Evolutionary conservation across 2,329 filamentous ascomycete species (phyloP), one percentile per base, ranked within the genome.

Genomic region (Macrophomina phaseolina): DNA sequence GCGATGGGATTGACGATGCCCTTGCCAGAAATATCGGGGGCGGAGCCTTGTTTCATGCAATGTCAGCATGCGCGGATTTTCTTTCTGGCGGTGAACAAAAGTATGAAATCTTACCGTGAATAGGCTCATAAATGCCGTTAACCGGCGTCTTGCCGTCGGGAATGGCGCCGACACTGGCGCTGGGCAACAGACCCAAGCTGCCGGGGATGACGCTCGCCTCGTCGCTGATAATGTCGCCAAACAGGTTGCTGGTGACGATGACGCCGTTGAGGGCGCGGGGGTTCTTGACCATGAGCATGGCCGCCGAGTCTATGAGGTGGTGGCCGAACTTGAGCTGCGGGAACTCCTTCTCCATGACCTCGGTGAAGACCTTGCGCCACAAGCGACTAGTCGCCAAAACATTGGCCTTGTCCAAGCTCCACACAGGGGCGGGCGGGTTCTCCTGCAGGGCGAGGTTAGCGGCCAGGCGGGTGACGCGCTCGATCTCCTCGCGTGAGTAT

Each of bases 261-360:
- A 98, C 89, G 64, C 94, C 95, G 78, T 97, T 98, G 64, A 98
- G 85, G 28, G 89, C 87, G 11, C 90, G 85, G 9, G 94, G 94
- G 81, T 94, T 94, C 89, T 97, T 97, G 76, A 98, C 87, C 91
- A 98, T 93, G 73, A 97, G 84, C 94, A 98, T 97, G 71, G 94
- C 94, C n/a, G 94, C 94, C 66, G 89, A 92, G 82, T 98, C 94
- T 77, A 98, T 97, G 61, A 98, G 86, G 78, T 98, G 94, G 79
- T 97, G 94, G 71, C 89, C 88, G 51, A 96, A 82, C 82, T 91
- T 87, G 53, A 97, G 81, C 78, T 94, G 88, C 2, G 94, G 93
- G 82, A 96, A 98, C 84, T 97, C 94, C 71, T 90, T 90, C 72
- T 85, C 86, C 86, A 97, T 94, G 67, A 93, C 86, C 81, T 97